Percentiles rank a stretch among this genome's conserved stretches.
These are phyloP conservation scores for Lepraria neglecta DNA, from an alignment of 495 filamentous ascomycete species.

Conservation along the genomic window DNA sequence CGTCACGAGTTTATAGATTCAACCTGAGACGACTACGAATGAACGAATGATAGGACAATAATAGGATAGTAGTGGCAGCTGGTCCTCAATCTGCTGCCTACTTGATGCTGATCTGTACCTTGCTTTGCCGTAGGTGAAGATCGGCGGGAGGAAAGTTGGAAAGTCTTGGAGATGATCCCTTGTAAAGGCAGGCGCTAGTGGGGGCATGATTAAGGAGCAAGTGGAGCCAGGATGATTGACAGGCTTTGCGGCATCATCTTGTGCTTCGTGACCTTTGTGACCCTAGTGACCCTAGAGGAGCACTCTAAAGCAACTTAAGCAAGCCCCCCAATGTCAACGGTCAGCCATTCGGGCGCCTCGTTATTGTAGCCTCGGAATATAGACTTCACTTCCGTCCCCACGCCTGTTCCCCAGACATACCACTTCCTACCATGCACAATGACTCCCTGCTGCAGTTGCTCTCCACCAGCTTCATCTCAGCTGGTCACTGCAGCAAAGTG, in stretches of 20 bases:
- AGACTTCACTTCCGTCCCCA: background rate
- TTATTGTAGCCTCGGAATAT: background rate
- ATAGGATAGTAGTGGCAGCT: background rate
- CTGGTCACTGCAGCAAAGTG: constrained; percentile 11
- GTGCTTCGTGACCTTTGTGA: background rate
- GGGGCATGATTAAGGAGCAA: background rate
- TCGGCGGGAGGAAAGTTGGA: background rate
- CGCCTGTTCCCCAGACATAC: constrained; percentile 1
- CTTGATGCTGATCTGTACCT: constrained; percentile 11
- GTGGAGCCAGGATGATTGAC: constrained; percentile 8
- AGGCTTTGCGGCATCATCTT: constrained; percentile 3
- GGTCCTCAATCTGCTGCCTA: background rate
- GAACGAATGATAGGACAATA: background rate
- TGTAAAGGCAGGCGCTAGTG: background rate
- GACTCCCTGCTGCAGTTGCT: constrained; percentile 12
- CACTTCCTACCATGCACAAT: constrained; percentile 11
- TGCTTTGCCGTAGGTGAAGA: constrained; percentile 12
- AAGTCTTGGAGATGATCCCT: background rate
- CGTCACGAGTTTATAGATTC: background rate
- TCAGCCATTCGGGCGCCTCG: constrained; percentile 12
- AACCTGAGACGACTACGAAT: background rate
- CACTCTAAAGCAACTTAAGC: background rate
- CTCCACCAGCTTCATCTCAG: constrained; percentile 14
- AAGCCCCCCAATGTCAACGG: constrained; percentile 8
- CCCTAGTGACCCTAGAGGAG: background rate